Evolutionary conservation across 1,139 yeast species (phyloP), one percentile per base, ranked within the genome.

Genomic region (Yamadazyma atlantica): DNA sequence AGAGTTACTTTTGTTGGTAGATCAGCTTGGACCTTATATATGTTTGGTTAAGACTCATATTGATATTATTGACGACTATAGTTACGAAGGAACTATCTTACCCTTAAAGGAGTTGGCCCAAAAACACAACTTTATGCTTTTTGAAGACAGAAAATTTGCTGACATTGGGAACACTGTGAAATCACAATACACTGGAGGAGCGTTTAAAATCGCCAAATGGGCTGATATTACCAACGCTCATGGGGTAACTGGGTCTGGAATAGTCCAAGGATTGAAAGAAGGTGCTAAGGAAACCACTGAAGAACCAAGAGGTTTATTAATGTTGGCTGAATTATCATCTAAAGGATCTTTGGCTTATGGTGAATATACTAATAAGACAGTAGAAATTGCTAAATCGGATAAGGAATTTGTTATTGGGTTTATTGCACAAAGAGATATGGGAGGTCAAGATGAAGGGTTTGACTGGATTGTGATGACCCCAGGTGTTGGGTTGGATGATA

Each of bases 91-190:
- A 1, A 89, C 97, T 1, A 75, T 92, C 21, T 61, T 62, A 9
- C 97, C 97, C 3, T 66, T 94, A 46, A 62, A 84, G 44, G 78
- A 61, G 40, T 68, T 90, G 24, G 78, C 96, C 7, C 65, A 75
- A 49, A 85, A 86, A 57, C 92, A 89, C 64, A 77, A 84, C 45
- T 90, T 90, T 52, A 65, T 92, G 73, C 83, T 90, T 47, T 90
- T 90, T 57, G 98, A 90, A 64, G 98, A 90, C 64, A 78, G 99
- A 49, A 94, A 94, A 67, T 94, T 94, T 64, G 98, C 98, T 21
- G 99, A 94, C 62, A 94, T 94, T 53, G 99, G 99, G n/a, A 88
- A 89, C 55, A 94, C 98, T 1, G 98, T 92, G 36, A 90, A 90
- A 64, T 76, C 87, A 30, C 99, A 94, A 64, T 94, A 92, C 63